Percentiles rank a stretch among this genome's conserved stretches.
phyloP scores from a whole-genome alignment of 345 rosid genomes.

The Brassica carinata region DNA sequence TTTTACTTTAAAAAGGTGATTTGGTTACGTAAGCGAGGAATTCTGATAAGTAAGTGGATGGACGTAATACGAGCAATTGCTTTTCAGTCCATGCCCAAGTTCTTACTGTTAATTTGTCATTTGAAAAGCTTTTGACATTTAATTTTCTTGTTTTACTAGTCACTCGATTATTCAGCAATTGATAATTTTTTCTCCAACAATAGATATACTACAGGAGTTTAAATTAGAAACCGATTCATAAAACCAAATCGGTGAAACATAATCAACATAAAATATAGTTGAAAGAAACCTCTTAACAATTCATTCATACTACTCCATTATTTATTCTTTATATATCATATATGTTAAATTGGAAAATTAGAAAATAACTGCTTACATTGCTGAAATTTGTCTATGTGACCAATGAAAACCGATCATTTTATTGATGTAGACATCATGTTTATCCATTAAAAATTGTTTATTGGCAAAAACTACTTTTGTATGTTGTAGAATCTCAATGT shows the following conservation, averaged over 20 bases:
- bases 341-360: background rate
- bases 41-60: conserved; percentile 45
- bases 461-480: too few relatives aligned
- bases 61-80: conserved; percentile 49
- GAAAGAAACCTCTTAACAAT: background rate
- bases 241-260: background rate
- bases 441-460: too few relatives aligned
- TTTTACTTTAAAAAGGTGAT: conserved; percentile 21
- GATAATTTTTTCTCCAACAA: background rate
- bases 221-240: background rate
- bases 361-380: background rate
- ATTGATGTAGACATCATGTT: too few relatives aligned
- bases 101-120: conserved; percentile 10
- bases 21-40: conserved; percentile 37
- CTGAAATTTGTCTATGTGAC: background rate
- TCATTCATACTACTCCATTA: background rate
- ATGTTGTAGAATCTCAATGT: too few relatives aligned
- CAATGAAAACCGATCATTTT: too few relatives aligned
- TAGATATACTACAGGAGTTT: background rate
- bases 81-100: conserved; percentile 30
- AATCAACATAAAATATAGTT: background rate
- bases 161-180: conserved; percentile 3
- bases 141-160: background rate
- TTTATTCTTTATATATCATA: too few relatives aligned
- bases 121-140: background rate